Percentiles rank a stretch among this genome's conserved stretches.
phyloP scores from a whole-genome alignment of 2,329 filamentous ascomycete genomes.

The Colletotrichum australisinense region DNA sequence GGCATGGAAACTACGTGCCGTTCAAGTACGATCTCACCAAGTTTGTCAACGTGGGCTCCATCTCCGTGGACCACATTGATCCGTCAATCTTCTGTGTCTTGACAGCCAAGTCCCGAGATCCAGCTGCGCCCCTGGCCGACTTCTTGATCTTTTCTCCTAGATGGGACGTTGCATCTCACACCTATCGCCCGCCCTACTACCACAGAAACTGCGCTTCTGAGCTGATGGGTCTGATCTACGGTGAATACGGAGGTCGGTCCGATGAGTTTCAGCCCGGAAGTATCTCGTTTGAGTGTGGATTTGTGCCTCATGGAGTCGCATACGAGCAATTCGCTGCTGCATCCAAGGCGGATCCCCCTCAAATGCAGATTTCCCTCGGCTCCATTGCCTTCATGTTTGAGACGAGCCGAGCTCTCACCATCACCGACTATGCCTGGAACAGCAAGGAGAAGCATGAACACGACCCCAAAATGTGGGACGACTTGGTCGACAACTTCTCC shows the following conservation, averaged over 20 bases:
- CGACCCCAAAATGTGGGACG: constrained; percentile 65
- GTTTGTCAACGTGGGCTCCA: constrained; percentile 68
- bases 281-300: constrained; percentile 51
- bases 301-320: constrained; percentile 62
- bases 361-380: constrained; percentile 57
- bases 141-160: constrained; percentile 76
- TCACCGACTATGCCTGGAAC: constrained; percentile 65
- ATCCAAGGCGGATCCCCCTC: constrained; percentile 55
- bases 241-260: constrained; percentile 41
- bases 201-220: constrained; percentile 70
- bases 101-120: constrained; percentile 65
- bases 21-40: constrained; percentile 68
- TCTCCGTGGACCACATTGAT: constrained; percentile 73
- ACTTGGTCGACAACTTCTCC: constrained; percentile 63
- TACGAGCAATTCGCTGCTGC: constrained; percentile 60
- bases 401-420: constrained; percentile 63
- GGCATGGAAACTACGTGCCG: constrained; percentile 76
- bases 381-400: constrained; percentile 64
- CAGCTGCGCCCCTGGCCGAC: constrained; percentile 68
- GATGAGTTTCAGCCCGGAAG: constrained; percentile 60
- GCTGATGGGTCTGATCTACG: constrained; percentile 64
- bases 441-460: constrained; percentile 54
- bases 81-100: constrained; percentile 75
- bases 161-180: constrained; percentile 72
- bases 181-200: constrained; percentile 75